Evolutionary conservation across 495 filamentous ascomycete species (phyloP).

Genomic region (Pseudomonodictys pantanalensis): DNA sequence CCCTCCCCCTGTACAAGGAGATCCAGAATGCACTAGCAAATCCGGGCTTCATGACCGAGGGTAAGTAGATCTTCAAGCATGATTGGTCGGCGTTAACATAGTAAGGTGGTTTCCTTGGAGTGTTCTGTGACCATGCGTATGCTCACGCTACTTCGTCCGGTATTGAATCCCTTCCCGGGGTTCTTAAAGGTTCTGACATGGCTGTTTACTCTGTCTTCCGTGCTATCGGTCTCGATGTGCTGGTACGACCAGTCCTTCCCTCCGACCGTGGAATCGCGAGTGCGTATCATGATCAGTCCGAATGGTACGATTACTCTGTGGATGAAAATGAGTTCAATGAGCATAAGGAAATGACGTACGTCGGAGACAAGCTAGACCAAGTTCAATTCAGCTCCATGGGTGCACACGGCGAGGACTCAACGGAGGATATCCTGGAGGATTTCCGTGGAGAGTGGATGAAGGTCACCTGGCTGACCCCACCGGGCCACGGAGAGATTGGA

Average conservation of each 20-base stretch:
- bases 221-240: slow-evolving; percentile 7
- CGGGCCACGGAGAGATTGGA: neutral
- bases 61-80: neutral
- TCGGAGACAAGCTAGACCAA: neutral
- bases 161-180: neutral
- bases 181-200: slow-evolving; percentile 26
- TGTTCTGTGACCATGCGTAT: slow-evolving; percentile 26
- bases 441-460: neutral
- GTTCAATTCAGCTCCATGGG: neutral
- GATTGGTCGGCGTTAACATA: neutral
- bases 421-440: neutral
- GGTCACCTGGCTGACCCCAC: slow-evolving; percentile 6
- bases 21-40: slow-evolving; percentile 1
- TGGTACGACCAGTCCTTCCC: slow-evolving; percentile 7
- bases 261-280: neutral
- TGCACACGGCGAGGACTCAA: neutral
- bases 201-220: slow-evolving; percentile 19
- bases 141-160: slow-evolving; percentile 1
- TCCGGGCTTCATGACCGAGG: slow-evolving; percentile 1
- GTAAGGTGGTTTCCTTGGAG: slow-evolving; percentile 15
- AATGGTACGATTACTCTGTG: neutral
- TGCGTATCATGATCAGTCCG: neutral
- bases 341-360: neutral
- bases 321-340: neutral
- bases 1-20: slow-evolving; percentile 7